Percentiles rank a stretch among this genome's conserved stretches.
Evolutionary conservation across 306 rosid genomes (phyloP).

Genomic region (Astragalus glycyphyllos): DNA sequence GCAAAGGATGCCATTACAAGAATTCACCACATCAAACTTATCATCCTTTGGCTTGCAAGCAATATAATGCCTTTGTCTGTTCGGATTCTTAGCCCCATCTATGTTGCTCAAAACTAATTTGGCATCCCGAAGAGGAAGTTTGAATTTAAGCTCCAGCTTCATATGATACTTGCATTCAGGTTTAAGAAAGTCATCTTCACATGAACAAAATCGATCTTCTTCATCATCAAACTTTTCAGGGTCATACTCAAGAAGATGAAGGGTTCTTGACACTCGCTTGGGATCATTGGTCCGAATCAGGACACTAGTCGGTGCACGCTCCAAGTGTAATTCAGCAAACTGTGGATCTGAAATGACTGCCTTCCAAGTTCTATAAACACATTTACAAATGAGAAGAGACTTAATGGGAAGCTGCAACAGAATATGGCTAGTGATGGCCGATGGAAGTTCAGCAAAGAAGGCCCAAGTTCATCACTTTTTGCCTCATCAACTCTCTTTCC

Average conservation of each 20-base stretch:
- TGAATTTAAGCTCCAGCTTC: slow-evolving; percentile 41
- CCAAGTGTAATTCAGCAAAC: slow-evolving; percentile 36
- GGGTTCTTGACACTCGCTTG: slow-evolving; percentile 26
- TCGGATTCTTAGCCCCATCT: neutral
- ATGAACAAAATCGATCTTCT: neutral
- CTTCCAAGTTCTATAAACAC: slow-evolving; percentile 40
- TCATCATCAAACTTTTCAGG: neutral
- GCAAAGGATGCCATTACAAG: slow-evolving; percentile 48
- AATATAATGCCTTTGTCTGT: no score
- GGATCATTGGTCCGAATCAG: slow-evolving; percentile 11
- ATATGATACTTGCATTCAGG: neutral
- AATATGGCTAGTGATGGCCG: neutral
- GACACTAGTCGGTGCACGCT: neutral
- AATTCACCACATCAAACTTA: slow-evolving; percentile 23
- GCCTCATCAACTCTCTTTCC: no score
- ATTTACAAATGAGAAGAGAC: slow-evolving; percentile 39
- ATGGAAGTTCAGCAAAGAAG: slow-evolving; percentile 29
- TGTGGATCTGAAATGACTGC: neutral
- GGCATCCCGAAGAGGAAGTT: slow-evolving; percentile 40
- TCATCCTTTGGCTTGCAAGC: neutral
- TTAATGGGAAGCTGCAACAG: slow-evolving; percentile 25
- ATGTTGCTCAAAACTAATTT: neutral
- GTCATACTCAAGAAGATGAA: slow-evolving; percentile 36
- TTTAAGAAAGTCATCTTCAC: neutral
- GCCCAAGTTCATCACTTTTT: no score